Evolutionary conservation across 2,329 filamentous ascomycete genomes (phyloP), one percentile per base, ranked within the genome.

Genomic region (Aspergillus ochraceus): DNA sequence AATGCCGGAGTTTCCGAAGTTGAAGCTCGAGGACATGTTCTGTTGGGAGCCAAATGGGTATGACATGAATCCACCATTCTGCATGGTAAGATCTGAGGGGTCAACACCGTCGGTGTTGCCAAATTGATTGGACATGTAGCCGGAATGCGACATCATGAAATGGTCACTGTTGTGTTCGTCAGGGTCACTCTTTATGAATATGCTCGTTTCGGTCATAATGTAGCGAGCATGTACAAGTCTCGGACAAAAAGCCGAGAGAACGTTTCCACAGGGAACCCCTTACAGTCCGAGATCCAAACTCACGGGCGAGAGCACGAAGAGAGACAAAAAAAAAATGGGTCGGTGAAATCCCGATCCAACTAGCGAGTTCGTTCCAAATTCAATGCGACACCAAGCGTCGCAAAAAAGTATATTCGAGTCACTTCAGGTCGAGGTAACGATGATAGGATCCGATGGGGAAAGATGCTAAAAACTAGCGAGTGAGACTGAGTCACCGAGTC

Each of bases 21-120:
- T 89, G 79, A 92, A 97, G 74, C 86, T 89, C 59, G 87, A 88
- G 32, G 85, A 83, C 65, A 88, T 81, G 71, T 85, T 89, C 70
- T 88, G 87, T 68, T 83, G 83, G 58, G 85, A 84, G 57, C 83
- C 82, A 67, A 86, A 90, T 1, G 85, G 83, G 42, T 84, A 81
- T 22, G 84, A 74, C 76, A 80, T 77, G 65, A 79, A 86, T 57
- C 76, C 77, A 57, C 74, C 73, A 62, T 78, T 80, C 65, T 82
- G 81, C 86, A 94, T 90, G 67, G 86, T 86, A 60, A 97, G 84
- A 64, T 95, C 91, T 62, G 91, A 94, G 11, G 94, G 94, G 72
- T 97, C 91, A 71, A 97, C 88, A 70, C 84, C 81, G 64, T 82
- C 83, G 64, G 81, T 81, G 65, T 77, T 74, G 62, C 76, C 80